Conservation (phyloP, 164 flowering plant species). For the Hamamelis virginiana region DNA sequence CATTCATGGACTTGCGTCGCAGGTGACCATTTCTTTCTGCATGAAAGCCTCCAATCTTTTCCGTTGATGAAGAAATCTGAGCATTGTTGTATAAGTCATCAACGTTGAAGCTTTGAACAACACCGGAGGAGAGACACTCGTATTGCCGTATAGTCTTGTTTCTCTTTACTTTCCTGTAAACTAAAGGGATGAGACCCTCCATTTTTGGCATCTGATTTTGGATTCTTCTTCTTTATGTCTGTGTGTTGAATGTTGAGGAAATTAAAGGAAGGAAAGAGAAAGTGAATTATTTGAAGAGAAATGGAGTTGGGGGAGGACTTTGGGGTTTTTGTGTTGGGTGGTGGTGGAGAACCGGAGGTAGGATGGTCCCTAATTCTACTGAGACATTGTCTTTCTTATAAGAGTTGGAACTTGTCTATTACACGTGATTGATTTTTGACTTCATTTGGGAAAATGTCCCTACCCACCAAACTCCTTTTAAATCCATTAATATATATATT, state of each 20-base stretch:
- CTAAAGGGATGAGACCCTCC: constrained; percentile 47
- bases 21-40: constrained; percentile 8
- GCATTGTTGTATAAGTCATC: constrained; percentile 17
- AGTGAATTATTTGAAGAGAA: background rate
- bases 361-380: no score
- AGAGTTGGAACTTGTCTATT: background rate
- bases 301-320: background rate
- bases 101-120: constrained; percentile 10
- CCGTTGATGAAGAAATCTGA: background rate
- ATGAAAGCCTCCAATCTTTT: background rate
- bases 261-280: background rate
- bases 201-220: constrained; percentile 1
- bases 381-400: background rate
- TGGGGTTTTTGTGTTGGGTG: background rate
- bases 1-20: constrained; percentile 9
- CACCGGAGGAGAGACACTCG: constrained; percentile 27
- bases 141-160: constrained; percentile 31
- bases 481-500: no score
- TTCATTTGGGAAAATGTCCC: no score
- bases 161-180: constrained; percentile 30
- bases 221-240: background rate
- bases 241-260: background rate
- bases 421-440: no score
- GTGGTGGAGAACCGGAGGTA: no score
- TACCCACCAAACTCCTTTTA: no score